phyloP scores from a whole-genome alignment of 306 rosid genomes.

The Senna tora region DNA sequence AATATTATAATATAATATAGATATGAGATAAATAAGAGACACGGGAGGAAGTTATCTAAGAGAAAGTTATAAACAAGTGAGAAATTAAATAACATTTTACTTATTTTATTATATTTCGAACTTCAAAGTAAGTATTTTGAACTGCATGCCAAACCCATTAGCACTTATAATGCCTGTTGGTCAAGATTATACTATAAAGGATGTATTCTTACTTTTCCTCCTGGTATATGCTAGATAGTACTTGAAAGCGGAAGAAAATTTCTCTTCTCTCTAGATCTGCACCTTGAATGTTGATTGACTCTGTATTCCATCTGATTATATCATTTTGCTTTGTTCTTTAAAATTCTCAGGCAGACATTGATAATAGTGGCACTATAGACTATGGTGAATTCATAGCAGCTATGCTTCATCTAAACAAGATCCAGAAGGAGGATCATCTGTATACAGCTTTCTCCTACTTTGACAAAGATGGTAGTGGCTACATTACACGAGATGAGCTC shows the following conservation, averaged over 20 bases:
- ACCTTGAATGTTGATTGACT: background rate
- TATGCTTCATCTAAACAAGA: constrained; percentile 87
- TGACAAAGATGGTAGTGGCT: constrained; percentile 96
- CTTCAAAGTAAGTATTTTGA: too few species aligned
- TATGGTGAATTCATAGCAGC: constrained; percentile 95
- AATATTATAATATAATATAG: too few species aligned
- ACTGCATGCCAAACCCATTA: too few species aligned
- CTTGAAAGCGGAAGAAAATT: background rate
- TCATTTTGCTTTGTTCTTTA: constrained; percentile 20
- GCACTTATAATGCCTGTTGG: too few species aligned
- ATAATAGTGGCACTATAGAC: constrained; percentile 96
- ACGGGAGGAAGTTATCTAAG: too few species aligned
- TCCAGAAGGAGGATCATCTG: constrained; percentile 90
- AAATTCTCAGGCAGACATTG: constrained; percentile 79
- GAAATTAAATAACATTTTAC: too few species aligned
- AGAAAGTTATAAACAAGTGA: too few species aligned
- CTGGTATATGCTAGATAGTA: background rate
- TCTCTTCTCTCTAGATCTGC: background rate
- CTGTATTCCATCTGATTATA: constrained; percentile 27
- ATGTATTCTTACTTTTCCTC: background rate
- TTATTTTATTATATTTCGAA: too few species aligned
- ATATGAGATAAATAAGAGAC: too few species aligned
- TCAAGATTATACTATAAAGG: background rate
- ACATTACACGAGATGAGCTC: constrained; percentile 89
- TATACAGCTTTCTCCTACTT: constrained; percentile 86